A percentile compares a stretch with the other conserved stretches of the same genome.
These are phyloP conservation scores for Lasiodiplodia sp. DNA, from an alignment of 2,329 filamentous ascomycete species.

Conservation along the genomic window DNA sequence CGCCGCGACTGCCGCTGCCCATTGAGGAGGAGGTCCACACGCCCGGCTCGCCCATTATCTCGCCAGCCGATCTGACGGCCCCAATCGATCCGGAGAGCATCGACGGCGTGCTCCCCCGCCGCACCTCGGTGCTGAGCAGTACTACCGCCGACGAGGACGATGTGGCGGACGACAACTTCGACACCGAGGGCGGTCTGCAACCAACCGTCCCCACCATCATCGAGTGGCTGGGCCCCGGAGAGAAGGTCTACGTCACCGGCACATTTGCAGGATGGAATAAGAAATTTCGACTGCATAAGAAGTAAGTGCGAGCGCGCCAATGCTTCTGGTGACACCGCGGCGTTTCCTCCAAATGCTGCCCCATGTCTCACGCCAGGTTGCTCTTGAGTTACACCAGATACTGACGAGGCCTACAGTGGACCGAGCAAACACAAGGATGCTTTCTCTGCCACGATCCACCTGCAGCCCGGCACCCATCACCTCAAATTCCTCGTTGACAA, in stretches of 20 bases:
- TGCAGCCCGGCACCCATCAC: slow-evolving; percentile 94
- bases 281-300: slow-evolving; percentile 85
- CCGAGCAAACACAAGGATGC: slow-evolving; percentile 60
- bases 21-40: slow-evolving; percentile 92
- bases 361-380: slow-evolving; percentile 4
- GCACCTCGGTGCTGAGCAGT: slow-evolving; percentile 61
- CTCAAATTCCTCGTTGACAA: slow-evolving; percentile 95
- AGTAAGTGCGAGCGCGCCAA: slow-evolving; percentile 66
- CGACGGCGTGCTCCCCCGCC: slow-evolving; percentile 63
- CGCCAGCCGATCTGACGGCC: slow-evolving; percentile 69
- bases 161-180: slow-evolving; percentile 70
- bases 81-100: slow-evolving; percentile 52
- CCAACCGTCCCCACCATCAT: slow-evolving; percentile 84
- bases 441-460: slow-evolving; percentile 79
- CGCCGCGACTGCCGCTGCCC: slow-evolving; percentile 87
- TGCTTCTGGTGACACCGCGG: slow-evolving; percentile 16
- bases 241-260: slow-evolving; percentile 94
- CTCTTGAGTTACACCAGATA: slow-evolving; percentile 24
- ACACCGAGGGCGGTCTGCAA: slow-evolving; percentile 71
- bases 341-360: not conserved
- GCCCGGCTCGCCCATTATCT: slow-evolving; percentile 87
- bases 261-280: slow-evolving; percentile 98
- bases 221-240: slow-evolving; percentile 83
- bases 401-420: slow-evolving; percentile 39
- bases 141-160: slow-evolving; percentile 72